Evolutionary conservation across 2,329 filamentous ascomycete genomes (phyloP), one percentile per base, ranked within the genome.

Genomic region (Orbilia javanica): DNA sequence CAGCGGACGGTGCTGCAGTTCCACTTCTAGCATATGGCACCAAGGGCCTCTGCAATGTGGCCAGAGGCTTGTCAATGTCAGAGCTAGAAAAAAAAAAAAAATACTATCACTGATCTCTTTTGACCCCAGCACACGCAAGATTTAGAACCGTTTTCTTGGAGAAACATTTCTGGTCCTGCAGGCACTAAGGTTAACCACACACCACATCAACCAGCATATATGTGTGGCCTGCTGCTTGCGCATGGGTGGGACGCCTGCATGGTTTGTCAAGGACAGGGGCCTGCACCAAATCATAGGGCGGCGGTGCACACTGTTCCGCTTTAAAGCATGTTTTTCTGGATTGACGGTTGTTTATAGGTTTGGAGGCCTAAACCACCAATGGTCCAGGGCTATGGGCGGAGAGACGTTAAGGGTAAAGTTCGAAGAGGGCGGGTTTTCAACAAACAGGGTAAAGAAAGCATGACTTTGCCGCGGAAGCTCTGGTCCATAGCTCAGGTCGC

Each of bases 131-230:
- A 60, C 72, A 70, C 72, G 65, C 72, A 76, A 69, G 66, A 76
- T 76, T 77, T 50, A 77, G 66, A 77, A 77, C 66, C 73, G 73
- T 77, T 77, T 75, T 76, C 63, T 77, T 77, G 66, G 73, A 77
- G 66, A 77, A 77, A 69, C 71, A 75, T 39, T 44, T 64, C 48
- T 53, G 48, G 57, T 67, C 73, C 73, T 70, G 73, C 73, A 77
- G 65, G 65, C 71, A 75, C 64, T 75, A 70, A 70, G 39, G 65
- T 67, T 66, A 71, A 77, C 71, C 66, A 69, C 60, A 66, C 69
- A 66, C 69, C 69, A 64, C 68, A 53, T 62, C 68, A 55, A 55
- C 68, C 50, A 73, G 69, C 69, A 73, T 50, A 64, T 65, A 64
- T 65, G 69, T 60, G 60, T 65, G 53, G 55, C 55, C 53, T 71